Percentiles rank a stretch among this genome's conserved stretches.
phyloP scores from a whole-genome alignment of 768 basidiomycete species.

The Hygrocybe punicea region DNA sequence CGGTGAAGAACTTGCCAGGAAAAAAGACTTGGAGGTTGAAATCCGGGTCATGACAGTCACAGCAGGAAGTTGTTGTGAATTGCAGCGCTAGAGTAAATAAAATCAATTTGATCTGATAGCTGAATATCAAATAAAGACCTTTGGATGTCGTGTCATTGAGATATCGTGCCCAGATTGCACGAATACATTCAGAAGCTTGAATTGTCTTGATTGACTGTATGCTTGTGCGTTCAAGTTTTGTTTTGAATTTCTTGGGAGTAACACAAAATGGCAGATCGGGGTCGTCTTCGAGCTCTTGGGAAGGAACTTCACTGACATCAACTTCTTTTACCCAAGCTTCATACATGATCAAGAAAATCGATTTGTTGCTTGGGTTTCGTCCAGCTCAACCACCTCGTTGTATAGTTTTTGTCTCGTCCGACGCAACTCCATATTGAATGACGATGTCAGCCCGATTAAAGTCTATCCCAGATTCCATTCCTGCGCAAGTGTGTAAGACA shows the following conservation, averaged over 20 bases:
- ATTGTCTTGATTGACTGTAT: background rate
- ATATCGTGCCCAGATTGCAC: background rate
- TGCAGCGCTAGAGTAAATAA: background rate
- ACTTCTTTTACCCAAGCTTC: conserved; percentile 14
- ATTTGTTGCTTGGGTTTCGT: background rate
- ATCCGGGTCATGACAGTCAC: background rate
- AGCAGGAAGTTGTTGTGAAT: background rate
- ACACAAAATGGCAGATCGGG: background rate
- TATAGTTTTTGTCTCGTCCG: conserved; percentile 2
- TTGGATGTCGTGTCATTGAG: background rate
- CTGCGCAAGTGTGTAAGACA: conserved; percentile 16
- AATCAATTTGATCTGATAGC: no score
- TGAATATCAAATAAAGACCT: background rate
- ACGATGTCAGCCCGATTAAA: conserved; percentile 17
- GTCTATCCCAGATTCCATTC: conserved; percentile 19
- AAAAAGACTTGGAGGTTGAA: background rate
- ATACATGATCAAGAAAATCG: conserved; percentile 19
- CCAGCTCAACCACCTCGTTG: conserved; percentile 23
- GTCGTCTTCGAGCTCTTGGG: background rate
- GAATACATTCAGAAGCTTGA: background rate
- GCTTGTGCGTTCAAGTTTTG: background rate
- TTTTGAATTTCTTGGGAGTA: background rate
- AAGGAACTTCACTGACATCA: background rate
- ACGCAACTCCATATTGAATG: conserved; percentile 16
- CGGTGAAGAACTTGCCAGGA: background rate